Evolutionary conservation across 345 rosid species (phyloP).

Genomic region (Raphanus sativus): DNA sequence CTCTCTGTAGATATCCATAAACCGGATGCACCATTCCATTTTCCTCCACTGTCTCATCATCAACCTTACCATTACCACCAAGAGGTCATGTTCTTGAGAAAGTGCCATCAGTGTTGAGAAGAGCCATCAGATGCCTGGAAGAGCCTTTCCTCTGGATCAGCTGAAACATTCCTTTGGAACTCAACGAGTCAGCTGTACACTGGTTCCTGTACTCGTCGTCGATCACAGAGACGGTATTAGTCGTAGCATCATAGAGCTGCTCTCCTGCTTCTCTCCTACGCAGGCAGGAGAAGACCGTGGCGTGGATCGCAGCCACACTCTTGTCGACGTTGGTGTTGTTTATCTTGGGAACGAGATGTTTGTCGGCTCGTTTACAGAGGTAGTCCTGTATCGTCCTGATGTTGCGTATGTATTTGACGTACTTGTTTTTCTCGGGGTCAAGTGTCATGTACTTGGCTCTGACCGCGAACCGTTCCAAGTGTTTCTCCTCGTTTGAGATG

Average conservation of each 20-base stretch:
- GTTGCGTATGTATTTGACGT: slow-evolving; percentile 89
- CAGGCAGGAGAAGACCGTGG: slow-evolving; percentile 92
- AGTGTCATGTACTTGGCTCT: slow-evolving; percentile 99
- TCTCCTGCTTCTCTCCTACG: slow-evolving; percentile 89
- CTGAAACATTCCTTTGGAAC: slow-evolving; percentile 97
- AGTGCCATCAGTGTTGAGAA: slow-evolving; percentile 88
- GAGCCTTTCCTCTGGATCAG: slow-evolving; percentile 94
- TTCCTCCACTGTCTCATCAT: slow-evolving; percentile 44
- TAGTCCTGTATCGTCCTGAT: slow-evolving; percentile 96
- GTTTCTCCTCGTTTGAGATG: slow-evolving; percentile 93
- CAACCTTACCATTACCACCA: slow-evolving; percentile 47
- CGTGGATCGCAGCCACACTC: slow-evolving; percentile 98
- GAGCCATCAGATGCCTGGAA: slow-evolving; percentile 96
- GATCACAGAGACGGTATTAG: slow-evolving; percentile 71
- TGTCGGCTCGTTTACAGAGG: slow-evolving; percentile 90
- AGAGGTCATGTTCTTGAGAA: slow-evolving; percentile 98
- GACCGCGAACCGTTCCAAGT: slow-evolving; percentile 96
- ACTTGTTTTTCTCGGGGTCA: slow-evolving; percentile 95
- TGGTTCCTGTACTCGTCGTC: slow-evolving; percentile 96
- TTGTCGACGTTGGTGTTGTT: slow-evolving; percentile 96
- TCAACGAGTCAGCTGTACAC: slow-evolving; percentile 86
- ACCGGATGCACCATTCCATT: slow-evolving; percentile 59
- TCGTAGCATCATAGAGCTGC: slow-evolving; percentile 73
- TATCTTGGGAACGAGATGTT: slow-evolving; percentile 94
- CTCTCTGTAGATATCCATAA: slow-evolving; percentile 81